Conservation (phyloP, 106 monocot species). For the Dendrobium chrysotoxum region DNA sequence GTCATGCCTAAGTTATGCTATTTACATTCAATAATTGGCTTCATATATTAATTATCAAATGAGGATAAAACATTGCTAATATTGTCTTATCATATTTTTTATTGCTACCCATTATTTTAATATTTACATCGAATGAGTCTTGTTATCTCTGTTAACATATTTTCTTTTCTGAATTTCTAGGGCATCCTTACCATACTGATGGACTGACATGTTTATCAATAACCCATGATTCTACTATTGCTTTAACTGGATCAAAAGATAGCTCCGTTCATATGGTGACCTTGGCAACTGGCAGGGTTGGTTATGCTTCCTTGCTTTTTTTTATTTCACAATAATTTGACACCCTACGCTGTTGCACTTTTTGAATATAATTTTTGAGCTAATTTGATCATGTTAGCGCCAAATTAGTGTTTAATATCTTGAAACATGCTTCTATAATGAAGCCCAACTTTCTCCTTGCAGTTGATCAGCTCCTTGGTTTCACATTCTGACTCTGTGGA, state of each 20-base stretch:
- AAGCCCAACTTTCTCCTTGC: background rate
- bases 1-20: background rate
- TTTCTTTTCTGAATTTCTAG: conserved; percentile 20
- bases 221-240: conserved; percentile 69
- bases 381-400: background rate
- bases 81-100: background rate
- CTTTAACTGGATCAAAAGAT: conserved; percentile 75
- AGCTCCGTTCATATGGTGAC: conserved; percentile 78
- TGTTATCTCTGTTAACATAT: background rate
- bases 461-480: conserved; percentile 58
- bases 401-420: background rate
- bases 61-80: background rate
- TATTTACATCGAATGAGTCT: background rate
- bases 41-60: background rate
- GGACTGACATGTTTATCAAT: conserved; percentile 78
- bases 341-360: background rate
- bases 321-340: background rate
- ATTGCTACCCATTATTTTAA: background rate
- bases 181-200: conserved; percentile 80
- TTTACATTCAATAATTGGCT: background rate
- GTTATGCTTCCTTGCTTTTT: background rate
- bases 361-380: background rate
- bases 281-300: conserved; percentile 57
- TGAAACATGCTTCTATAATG: background rate
- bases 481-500: conserved; percentile 75